These are phyloP conservation scores for Mucor racemosus DNA, from an alignment of 371 early-diverging fungal genomes.

Conservation along the genomic window DNA sequence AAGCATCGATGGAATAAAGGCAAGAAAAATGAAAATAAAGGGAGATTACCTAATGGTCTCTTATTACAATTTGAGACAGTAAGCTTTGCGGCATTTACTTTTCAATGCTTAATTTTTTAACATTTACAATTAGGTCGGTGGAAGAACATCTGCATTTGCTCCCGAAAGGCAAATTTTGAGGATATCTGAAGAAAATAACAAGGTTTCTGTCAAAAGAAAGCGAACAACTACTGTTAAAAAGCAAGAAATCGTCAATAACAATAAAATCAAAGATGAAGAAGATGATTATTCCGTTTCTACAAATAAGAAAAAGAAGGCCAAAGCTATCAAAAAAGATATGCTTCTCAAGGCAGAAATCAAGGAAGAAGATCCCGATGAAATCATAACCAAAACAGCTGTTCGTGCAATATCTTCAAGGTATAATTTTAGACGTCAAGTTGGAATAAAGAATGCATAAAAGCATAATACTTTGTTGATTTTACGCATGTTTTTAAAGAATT, in stretches of 20 bases:
- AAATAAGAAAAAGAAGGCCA: neutral
- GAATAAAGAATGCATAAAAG: neutral
- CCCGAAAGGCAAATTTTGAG: slow-evolving; percentile 23
- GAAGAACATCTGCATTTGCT: slow-evolving; percentile 32
- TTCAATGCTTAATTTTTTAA: no score
- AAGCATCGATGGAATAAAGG: slow-evolving; percentile 65
- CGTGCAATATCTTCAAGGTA: slow-evolving; percentile 3
- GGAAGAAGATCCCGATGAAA: neutral
- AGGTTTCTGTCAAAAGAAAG: slow-evolving; percentile 3
- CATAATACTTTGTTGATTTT: no score
- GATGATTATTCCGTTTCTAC: neutral
- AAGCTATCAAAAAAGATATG: neutral
- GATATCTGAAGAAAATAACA: neutral
- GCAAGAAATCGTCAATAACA: neutral
- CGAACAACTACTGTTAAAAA: neutral
- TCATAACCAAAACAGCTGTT: neutral
- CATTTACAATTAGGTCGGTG: slow-evolving; percentile 15
- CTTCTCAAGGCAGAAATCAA: neutral
- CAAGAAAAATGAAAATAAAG: slow-evolving; percentile 41
- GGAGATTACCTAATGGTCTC: slow-evolving; percentile 40
- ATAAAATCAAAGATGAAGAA: neutral
- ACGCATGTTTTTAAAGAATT: no score
- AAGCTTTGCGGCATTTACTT: neutral
- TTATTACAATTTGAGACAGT: slow-evolving; percentile 47
- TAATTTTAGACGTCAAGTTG: slow-evolving; percentile 4